Conservation (phyloP, 352 stramenopile species). For the Phytopythium chamaehyphon region DNA sequence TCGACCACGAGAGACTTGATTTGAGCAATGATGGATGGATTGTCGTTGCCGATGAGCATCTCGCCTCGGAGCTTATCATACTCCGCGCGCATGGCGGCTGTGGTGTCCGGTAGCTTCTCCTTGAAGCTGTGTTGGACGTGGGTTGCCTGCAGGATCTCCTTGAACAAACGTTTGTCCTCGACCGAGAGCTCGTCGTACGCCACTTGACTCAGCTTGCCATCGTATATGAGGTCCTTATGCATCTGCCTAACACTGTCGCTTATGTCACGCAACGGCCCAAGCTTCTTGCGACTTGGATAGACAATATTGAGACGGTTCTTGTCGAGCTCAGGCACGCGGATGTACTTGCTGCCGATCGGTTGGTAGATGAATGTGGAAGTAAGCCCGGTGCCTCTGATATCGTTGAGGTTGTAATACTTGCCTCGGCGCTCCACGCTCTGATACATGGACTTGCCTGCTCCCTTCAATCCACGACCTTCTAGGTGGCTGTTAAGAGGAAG, state of each 20-base stretch:
- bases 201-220: background rate
- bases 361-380: constrained; percentile 5
- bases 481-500: background rate
- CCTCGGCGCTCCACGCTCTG: background rate
- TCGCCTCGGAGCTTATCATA: constrained; percentile 12
- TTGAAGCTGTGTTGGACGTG: constrained; percentile 7
- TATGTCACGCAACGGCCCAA: constrained; percentile 1
- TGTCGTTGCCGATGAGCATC: constrained; percentile 10
- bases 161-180: background rate
- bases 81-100: constrained; percentile 1
- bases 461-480: constrained; percentile 5
- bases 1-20: constrained; percentile 7
- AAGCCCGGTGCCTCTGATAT: constrained; percentile 7
- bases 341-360: constrained; percentile 9
- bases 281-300: constrained; percentile 2
- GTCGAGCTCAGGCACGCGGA: constrained; percentile 9
- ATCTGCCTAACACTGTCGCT: constrained; percentile 4
- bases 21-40: constrained; percentile 6
- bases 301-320: constrained; percentile 4
- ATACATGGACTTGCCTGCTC: background rate
- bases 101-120: constrained; percentile 8
- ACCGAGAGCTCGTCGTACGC: constrained; percentile 10
- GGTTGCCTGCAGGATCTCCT: background rate
- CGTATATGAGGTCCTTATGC: background rate
- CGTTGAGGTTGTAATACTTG: constrained; percentile 12